Evolutionary conservation across 1,284 basidiomycete genomes (phyloP).

Genomic region (Heterobasidion parviporum): DNA sequence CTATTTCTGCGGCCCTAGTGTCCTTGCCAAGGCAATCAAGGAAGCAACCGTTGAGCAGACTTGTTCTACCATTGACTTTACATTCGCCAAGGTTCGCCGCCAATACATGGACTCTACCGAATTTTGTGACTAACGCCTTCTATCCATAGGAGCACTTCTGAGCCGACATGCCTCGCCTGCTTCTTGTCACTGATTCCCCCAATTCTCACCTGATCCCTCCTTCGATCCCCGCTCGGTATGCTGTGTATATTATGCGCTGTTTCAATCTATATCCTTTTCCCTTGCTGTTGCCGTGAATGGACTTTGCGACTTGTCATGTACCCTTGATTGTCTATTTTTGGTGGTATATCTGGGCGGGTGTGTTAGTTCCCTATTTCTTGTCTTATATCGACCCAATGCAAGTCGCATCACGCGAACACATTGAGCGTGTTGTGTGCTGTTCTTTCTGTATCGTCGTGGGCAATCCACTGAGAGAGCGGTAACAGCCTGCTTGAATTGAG

Average conservation of each 20-base stretch:
- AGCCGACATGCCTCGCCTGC: slow-evolving; percentile 8
- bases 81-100: slow-evolving; percentile 63
- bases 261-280: background rate
- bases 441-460: no score
- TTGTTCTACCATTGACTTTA: slow-evolving; percentile 55
- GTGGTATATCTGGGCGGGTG: no score
- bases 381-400: no score
- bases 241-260: background rate
- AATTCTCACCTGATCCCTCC: background rate
- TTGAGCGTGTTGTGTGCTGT: no score
- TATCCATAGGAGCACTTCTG: slow-evolving; percentile 53
- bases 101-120: background rate
- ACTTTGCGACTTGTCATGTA: background rate
- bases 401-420: no score
- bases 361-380: no score
- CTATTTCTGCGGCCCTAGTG: slow-evolving; percentile 78
- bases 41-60: slow-evolving; percentile 52
- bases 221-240: slow-evolving; percentile 1
- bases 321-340: background rate
- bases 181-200: background rate
- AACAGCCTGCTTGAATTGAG: no score
- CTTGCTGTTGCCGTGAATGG: background rate
- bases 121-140: slow-evolving; percentile 2
- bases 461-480: no score
- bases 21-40: slow-evolving; percentile 67